Evolutionary conservation across 805 yeast species (phyloP).

Genomic region (Monosporozyma solicola): DNA sequence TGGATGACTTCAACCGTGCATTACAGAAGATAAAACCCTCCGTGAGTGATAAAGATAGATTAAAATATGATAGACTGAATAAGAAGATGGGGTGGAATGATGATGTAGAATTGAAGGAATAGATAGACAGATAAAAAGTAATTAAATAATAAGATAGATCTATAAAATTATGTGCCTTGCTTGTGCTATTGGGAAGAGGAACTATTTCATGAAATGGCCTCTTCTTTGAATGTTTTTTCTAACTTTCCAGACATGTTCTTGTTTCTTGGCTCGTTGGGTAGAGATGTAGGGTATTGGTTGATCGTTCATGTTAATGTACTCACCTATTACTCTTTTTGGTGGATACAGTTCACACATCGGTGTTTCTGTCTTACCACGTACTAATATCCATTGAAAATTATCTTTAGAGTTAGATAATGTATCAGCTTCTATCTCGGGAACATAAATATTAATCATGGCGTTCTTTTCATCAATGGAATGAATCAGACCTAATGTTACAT

Average conservation of each 20-base stretch:
- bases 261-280: slow-evolving; percentile 29
- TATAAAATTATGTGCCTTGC: background rate
- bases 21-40: slow-evolving; percentile 74
- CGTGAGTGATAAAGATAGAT: slow-evolving; percentile 77
- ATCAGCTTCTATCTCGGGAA: slow-evolving; percentile 33
- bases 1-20: slow-evolving; percentile 62
- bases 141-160: background rate
- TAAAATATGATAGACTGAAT: slow-evolving; percentile 64
- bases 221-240: slow-evolving; percentile 47
- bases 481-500: slow-evolving; percentile 39
- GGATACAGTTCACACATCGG: slow-evolving; percentile 49
- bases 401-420: background rate
- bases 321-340: slow-evolving; percentile 13
- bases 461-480: slow-evolving; percentile 49
- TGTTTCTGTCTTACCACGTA: slow-evolving; percentile 56
- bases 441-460: slow-evolving; percentile 43
- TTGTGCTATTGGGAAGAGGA: background rate
- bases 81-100: slow-evolving; percentile 68
- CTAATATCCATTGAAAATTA: slow-evolving; percentile 32
- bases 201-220: slow-evolving; percentile 28
- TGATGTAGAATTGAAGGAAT: slow-evolving; percentile 26
- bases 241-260: slow-evolving; percentile 50
- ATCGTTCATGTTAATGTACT: background rate
- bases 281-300: slow-evolving; percentile 36
- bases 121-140: slow-evolving; percentile 1